Evolutionary conservation across 2,329 filamentous ascomycete genomes (phyloP), one percentile per base, ranked within the genome.

Genomic region (Sporothrix phasma): DNA sequence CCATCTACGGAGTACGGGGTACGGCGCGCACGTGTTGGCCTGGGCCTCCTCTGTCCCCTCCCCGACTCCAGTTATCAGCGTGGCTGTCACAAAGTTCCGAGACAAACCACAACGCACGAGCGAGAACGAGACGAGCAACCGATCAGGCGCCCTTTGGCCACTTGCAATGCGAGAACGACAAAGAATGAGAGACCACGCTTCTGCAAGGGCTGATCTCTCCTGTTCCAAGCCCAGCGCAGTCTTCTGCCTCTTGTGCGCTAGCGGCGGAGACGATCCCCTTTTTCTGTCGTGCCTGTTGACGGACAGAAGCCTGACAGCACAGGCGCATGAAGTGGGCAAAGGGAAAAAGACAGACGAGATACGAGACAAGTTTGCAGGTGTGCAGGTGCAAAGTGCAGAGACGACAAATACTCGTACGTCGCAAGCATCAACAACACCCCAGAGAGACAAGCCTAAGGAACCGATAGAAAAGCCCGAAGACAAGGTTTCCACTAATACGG

Each of bases 181-280:
- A n/a, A 34, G 5, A 34, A 53, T n/a, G 26, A 19, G 31, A 37
- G 49, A 53, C 29, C n/a, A 39, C 51, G 51, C 51, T 54, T 39
- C 51, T 54, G 51, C 51, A 54, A 54, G 49, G 51, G 51, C 51
- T 37, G 51, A 54, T 54, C 29, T 53, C 47, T 54, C 51, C 51
- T 54, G 31, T 59, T 43, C 37, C 37, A 45, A 43, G 39, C 22
- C 26, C 15, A 29, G 17, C 54, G 15, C 37, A 43, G 37, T 19
- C 15, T 59, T 26, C 31, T 54, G 26, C 51, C n/a, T 24, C 19
- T 54, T 54, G 51, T 19, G 51, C 31, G 51, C 31, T 54, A 54
- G 51, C 31, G 51, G 51, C 51, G 31, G 51, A 22, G 51, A 15
- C 31, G 51, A 54, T 54, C 51, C 31, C 5, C 24, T 37, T 34